These are phyloP conservation scores for Phoenix roebelenii DNA, from an alignment of 176 grass and related monocot species.

Conservation along the genomic window DNA sequence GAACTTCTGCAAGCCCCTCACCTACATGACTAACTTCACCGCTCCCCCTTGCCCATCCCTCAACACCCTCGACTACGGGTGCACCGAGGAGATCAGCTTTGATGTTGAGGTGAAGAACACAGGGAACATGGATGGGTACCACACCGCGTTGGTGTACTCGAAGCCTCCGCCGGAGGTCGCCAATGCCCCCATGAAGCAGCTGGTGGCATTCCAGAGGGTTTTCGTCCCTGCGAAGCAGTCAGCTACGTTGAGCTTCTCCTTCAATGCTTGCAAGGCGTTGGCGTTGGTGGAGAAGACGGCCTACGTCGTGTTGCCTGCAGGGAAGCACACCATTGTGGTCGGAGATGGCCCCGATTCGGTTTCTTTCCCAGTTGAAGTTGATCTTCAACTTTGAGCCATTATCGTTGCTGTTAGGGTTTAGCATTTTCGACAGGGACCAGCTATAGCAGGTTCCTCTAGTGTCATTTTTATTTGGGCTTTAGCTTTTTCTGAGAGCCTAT, in stretches of 20 bases:
- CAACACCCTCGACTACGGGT: not conserved
- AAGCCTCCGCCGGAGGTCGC: not conserved
- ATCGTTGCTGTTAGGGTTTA: no score
- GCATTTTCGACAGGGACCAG: no score
- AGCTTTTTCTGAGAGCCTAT: no score
- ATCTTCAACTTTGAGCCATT: not conserved
- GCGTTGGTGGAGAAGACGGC: not conserved
- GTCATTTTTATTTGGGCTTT: no score
- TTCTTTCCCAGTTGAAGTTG: not conserved
- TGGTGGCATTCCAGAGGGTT: not conserved
- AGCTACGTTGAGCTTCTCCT: not conserved
- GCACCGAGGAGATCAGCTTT: not conserved
- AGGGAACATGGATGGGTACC: not conserved
- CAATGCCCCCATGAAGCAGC: not conserved
- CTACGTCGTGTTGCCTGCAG: not conserved
- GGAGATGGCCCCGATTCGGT: not conserved
- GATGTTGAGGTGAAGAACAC: not conserved
- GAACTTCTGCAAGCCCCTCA: not conserved
- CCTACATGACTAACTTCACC: not conserved
- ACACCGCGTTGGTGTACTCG: not conserved
- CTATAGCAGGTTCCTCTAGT: no score
- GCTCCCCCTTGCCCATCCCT: not conserved
- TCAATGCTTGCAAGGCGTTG: slow-evolving; percentile 4
- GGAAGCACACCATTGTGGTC: not conserved
- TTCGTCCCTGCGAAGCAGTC: not conserved